phyloP scores from a whole-genome alignment of 2,329 filamentous ascomycete genomes.

The Parascedosporium putredinis region DNA sequence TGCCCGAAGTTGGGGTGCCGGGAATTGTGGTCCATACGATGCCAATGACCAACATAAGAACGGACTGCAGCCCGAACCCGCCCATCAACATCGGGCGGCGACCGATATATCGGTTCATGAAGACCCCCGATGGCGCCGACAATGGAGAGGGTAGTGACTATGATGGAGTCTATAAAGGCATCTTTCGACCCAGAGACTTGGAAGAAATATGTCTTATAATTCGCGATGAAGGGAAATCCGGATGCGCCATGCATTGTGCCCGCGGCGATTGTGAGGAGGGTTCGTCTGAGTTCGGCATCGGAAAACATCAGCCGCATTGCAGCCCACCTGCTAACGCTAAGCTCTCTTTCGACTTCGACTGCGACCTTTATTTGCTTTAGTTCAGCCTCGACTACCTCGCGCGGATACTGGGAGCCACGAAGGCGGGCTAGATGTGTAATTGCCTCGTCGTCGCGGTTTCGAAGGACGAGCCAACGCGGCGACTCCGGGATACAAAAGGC shows the following conservation, averaged over 20 bases:
- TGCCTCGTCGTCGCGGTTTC: conserved; percentile 4
- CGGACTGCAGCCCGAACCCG: conserved; percentile 7
- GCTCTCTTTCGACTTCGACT: conserved; percentile 8
- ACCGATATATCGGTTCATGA: conserved; percentile 8
- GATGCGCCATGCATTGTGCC: conserved; percentile 9
- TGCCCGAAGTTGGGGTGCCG: conserved; percentile 6
- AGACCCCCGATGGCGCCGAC: conserved; percentile 6
- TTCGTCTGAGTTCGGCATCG: conserved; percentile 8
- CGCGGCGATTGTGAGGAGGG: conserved; percentile 7
- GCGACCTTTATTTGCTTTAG: conserved; percentile 5
- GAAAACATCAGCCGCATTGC: conserved; percentile 8
- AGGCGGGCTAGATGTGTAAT: conserved; percentile 2
- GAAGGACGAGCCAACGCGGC: conserved; percentile 3
- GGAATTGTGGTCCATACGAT: conserved; percentile 4
- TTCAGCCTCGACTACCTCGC: conserved; percentile 1
- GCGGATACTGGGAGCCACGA: conserved; percentile 4
- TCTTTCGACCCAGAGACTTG: conserved; percentile 8
- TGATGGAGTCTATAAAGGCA: conserved; percentile 9
- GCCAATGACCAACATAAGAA: conserved; percentile 9
- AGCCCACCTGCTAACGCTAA: conserved; percentile 4
- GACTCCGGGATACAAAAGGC: conserved; percentile 6
- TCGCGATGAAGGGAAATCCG: conserved; percentile 10
- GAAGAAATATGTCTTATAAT: conserved; percentile 11
- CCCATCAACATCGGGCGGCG: conserved; percentile 8
- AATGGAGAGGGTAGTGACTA: conserved; percentile 8